Conservation (phyloP, 371 early-diverging fungal genomes). For the Mucor indicus region DNA sequence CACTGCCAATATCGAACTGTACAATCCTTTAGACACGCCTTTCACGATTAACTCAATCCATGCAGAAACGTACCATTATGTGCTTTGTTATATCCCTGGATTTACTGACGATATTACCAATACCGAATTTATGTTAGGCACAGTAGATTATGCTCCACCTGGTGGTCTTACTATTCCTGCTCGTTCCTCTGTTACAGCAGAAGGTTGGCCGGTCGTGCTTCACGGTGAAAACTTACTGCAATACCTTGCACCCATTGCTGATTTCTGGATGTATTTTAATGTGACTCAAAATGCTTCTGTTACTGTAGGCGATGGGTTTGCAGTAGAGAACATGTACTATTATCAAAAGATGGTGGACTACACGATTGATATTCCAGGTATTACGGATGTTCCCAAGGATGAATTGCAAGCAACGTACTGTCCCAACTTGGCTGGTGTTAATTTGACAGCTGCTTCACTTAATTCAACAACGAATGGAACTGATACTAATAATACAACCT, state of each 20-base stretch:
- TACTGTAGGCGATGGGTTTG: conserved; percentile 24
- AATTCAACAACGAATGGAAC: too few relatives aligned
- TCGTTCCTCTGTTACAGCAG: not conserved
- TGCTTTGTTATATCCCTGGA: too few relatives aligned
- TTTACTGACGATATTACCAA: too few relatives aligned
- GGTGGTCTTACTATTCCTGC: conserved; percentile 16
- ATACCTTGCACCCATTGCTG: conserved; percentile 4
- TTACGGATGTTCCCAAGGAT: not conserved
- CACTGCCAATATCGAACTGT: conserved; percentile 28
- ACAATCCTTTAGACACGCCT: conserved; percentile 45
- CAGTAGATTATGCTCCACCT: conserved; percentile 16
- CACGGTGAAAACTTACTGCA: not conserved
- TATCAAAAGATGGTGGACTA: conserved; percentile 25
- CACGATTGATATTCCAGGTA: conserved; percentile 5
- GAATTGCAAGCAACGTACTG: not conserved
- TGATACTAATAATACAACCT: not conserved
- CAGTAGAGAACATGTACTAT: conserved; percentile 22
- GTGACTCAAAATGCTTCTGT: conserved; percentile 23
- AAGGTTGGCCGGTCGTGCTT: conserved; percentile 7
- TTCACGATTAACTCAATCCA: conserved; percentile 30
- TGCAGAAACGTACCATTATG: too few relatives aligned
- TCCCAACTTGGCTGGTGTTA: too few relatives aligned
- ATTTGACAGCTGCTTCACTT: too few relatives aligned
- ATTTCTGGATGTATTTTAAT: conserved; percentile 4
- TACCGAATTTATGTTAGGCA: too few relatives aligned